phyloP scores from a whole-genome alignment of 2,329 filamentous ascomycete genomes.

The Fusarium albidum region DNA sequence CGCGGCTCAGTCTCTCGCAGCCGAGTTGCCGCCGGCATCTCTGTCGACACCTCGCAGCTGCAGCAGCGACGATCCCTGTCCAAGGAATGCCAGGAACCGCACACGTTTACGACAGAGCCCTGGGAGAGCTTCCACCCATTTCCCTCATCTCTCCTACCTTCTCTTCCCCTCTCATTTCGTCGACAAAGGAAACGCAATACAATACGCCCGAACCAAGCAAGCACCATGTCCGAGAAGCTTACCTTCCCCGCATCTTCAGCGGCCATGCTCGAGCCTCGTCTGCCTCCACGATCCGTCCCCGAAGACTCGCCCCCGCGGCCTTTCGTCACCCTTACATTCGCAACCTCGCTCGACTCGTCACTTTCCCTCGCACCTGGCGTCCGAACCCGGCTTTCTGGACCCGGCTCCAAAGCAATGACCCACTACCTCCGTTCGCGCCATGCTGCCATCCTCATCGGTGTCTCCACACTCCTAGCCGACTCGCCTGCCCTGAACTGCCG shows the following conservation, averaged over 20 bases:
- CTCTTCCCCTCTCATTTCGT: not conserved
- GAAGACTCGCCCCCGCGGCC: slow-evolving; percentile 38
- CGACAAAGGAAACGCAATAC: not conserved
- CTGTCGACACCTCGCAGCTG: not conserved
- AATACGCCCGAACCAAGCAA: not conserved
- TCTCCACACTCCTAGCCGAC: slow-evolving; percentile 84
- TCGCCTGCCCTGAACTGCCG: slow-evolving; percentile 88
- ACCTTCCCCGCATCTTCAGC: slow-evolving; percentile 44
- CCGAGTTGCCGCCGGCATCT: slow-evolving; percentile 30
- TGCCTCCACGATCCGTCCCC: slow-evolving; percentile 37
- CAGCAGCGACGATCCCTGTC: slow-evolving; percentile 8
- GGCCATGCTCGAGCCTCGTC: slow-evolving; percentile 44
- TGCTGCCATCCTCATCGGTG: slow-evolving; percentile 85
- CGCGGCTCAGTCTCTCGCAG: slow-evolving; percentile 2
- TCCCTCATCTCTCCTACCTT: not conserved
- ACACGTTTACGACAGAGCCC: not conserved
- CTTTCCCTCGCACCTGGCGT: slow-evolving; percentile 79
- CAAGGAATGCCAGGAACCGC: slow-evolving; percentile 9
- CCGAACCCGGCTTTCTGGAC: slow-evolving; percentile 85
- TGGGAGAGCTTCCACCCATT: not conserved
- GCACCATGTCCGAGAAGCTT: slow-evolving; percentile 47
- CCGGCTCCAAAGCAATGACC: slow-evolving; percentile 88
- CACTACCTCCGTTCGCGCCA: slow-evolving; percentile 86
- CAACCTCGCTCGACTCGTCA: slow-evolving; percentile 85
- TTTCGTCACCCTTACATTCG: slow-evolving; percentile 85